Conservation (phyloP, 441 rosid genomes). For the Metrosideros polymorpha region DNA sequence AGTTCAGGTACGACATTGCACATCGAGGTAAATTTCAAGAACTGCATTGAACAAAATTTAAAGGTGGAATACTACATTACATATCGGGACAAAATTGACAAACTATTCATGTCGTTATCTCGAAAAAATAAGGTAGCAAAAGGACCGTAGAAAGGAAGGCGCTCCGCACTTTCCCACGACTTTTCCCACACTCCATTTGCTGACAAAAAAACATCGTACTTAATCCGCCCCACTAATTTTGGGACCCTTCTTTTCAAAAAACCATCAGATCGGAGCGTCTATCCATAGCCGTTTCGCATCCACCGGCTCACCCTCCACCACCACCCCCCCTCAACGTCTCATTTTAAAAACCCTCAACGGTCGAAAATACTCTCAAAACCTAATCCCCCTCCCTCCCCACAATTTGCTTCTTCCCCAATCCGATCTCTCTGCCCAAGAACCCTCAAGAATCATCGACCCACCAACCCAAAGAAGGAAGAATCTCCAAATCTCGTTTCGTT, state of each 20-base stretch:
- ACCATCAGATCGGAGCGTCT: slow-evolving; percentile 59
- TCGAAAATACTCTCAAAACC: slow-evolving; percentile 24
- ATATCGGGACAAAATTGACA: no score
- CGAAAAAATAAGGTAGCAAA: no score
- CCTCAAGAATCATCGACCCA: not conserved
- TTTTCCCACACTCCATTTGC: not conserved
- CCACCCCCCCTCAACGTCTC: slow-evolving; percentile 38
- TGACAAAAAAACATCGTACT: not conserved
- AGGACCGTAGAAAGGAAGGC: no score
- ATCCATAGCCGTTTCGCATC: slow-evolving; percentile 31
- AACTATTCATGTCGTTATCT: no score
- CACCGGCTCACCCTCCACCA: slow-evolving; percentile 23
- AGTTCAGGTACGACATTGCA: no score
- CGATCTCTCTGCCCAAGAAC: not conserved
- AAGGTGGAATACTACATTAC: no score
- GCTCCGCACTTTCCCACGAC: not conserved
- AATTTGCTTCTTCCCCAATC: not conserved
- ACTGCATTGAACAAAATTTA: no score
- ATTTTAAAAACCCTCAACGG: slow-evolving; percentile 45
- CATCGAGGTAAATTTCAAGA: no score
- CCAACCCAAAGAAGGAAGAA: not conserved
- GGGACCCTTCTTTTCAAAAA: not conserved
- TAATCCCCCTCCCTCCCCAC: not conserved
- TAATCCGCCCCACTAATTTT: not conserved
- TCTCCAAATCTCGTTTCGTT: not conserved